Conservation (phyloP, 2,329 filamentous ascomycete species). For the Aspergillus tubingensis region DNA sequence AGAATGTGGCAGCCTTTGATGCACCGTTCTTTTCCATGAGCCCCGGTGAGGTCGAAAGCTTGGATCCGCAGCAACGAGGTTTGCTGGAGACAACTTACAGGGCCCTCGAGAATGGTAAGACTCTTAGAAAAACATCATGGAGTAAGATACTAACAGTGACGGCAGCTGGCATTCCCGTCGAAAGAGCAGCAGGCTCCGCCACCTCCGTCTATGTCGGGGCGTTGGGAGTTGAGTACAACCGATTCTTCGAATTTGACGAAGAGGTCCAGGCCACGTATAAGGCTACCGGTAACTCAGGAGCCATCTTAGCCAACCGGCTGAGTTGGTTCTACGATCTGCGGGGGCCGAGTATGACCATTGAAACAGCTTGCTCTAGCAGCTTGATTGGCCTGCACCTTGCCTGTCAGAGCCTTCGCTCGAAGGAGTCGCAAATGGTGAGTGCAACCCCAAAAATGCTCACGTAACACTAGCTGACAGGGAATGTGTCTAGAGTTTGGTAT, state of each 20-base stretch:
- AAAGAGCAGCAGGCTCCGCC: not conserved
- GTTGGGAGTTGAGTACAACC: not conserved
- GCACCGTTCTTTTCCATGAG: not conserved
- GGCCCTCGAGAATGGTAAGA: no score
- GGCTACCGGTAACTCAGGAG: not conserved
- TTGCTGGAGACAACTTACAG: not conserved
- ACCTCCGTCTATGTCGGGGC: not conserved
- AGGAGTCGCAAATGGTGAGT: no score
- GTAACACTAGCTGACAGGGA: no score
- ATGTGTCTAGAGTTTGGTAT: no score
- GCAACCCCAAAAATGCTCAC: no score
- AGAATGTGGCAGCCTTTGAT: not conserved
- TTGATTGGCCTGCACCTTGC: slow-evolving; percentile 41
- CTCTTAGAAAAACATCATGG: no score
- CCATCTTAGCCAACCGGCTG: not conserved
- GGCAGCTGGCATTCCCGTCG: not conserved
- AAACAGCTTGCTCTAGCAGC: slow-evolving; percentile 46
- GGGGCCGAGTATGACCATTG: slow-evolving; percentile 35
- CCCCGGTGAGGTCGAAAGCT: not conserved
- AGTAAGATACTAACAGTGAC: not conserved
- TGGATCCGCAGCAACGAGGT: not conserved
- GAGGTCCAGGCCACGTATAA: not conserved
- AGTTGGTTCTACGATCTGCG: slow-evolving; percentile 19
- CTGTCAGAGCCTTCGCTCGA: slow-evolving; percentile 26
- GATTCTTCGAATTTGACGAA: not conserved